Percentiles rank a stretch among this genome's conserved stretches.
Evolutionary conservation across 2,329 filamentous ascomycete species (phyloP).

Genomic region (Ophiocordyceps robertsii): DNA sequence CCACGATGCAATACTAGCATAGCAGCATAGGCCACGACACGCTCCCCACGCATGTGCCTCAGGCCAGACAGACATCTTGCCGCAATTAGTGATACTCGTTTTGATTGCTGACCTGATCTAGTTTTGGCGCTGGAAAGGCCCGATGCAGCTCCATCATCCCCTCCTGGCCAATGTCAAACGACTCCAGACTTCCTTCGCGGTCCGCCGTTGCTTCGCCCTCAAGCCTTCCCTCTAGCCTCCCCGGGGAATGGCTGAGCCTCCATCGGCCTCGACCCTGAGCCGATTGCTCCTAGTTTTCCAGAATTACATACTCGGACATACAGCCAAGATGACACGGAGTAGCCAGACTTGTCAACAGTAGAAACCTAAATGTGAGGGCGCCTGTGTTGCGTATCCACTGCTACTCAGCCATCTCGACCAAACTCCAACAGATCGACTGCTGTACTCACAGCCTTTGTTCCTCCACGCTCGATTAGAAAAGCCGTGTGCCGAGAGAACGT

Average conservation of each 20-base stretch:
- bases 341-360: constrained; percentile 1
- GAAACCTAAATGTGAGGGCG: background rate
- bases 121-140: too few species aligned
- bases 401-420: background rate
- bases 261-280: background rate
- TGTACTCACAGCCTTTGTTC: background rate
- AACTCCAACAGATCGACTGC: background rate
- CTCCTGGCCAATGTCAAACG: background rate
- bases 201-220: background rate
- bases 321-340: constrained; percentile 2
- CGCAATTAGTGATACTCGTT: too few species aligned
- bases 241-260: too few species aligned
- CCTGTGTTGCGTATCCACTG: background rate
- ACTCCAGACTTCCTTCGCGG: background rate
- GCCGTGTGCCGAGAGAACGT: too few species aligned
- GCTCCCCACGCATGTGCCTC: too few species aligned
- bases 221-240: background rate
- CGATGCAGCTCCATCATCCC: background rate
- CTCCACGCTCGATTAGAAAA: too few species aligned
- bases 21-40: too few species aligned
- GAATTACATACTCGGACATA: background rate
- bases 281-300: background rate
- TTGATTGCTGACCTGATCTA: too few species aligned
- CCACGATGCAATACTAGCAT: too few species aligned
- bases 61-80: too few species aligned